Evolutionary conservation across 176 grass and related monocot genomes (phyloP), one percentile per base, ranked within the genome.

Genomic region (Luzula sylvatica): DNA sequence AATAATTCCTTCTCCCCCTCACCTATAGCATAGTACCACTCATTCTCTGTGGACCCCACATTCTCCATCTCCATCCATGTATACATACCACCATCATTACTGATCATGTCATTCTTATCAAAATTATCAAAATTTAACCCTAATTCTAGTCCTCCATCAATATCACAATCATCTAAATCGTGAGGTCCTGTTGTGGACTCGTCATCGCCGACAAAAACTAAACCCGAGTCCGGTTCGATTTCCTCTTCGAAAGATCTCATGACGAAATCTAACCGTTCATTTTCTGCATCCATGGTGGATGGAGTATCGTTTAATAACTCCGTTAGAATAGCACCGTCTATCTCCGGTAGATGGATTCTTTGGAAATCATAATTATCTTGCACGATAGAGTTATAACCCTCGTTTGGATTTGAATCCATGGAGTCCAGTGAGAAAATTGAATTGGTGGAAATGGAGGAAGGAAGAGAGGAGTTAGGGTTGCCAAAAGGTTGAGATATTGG

Each of bases 241-340:
- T 87, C 83, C 1, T 62, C 83, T 56, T 87, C 83, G 0, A 87
- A 56, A 1, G 77, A 87, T 50, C 30, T 62, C 4, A 82, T 67
- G 29, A 82, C 83, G 3, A 42, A 57, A 56, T 55, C 53, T 23
- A 81, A 46, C 15, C 58, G 46, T 7, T 77, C 68, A 1, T 8
- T 38, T 3, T 69, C 61, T 1, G 29, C 52, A 17, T 76, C 59
- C 2, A 32, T 41, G 1, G 76, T 17, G 3, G 39, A 39, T 9
- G 38, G 70, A 26, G 35, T 28, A 49, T 89, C 80, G 3, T 87
- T 77, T 27, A 87, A 42, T 20, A 81, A 3, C 47, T 87, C 57
- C 77, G 73, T 72, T 23, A 87, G 43, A 40, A 82, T 39, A 24
- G 41, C 55, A 4, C 44, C 65, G 6, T 74, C 57, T 15, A 38